Conservation (phyloP, 306 rosid species). For the Hylodesmum podocarpum region DNA sequence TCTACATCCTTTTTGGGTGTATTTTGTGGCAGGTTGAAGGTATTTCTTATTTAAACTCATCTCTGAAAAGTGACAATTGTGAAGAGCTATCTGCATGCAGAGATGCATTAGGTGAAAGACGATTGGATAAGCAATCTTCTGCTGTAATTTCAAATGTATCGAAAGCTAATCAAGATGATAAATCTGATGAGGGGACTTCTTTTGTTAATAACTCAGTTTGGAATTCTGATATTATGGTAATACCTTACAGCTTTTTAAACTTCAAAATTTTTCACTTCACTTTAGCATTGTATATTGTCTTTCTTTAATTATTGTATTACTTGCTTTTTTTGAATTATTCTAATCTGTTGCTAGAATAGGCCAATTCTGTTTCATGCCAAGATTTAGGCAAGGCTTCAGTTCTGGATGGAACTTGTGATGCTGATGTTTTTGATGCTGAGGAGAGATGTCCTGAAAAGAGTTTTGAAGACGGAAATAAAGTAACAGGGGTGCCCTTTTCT, state of each 20-base stretch:
- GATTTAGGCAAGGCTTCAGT: constrained; percentile 32
- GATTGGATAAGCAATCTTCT: constrained; percentile 32
- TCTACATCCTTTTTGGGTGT: constrained; percentile 26
- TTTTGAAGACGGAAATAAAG: constrained; percentile 28
- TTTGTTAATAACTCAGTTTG: constrained; percentile 30
- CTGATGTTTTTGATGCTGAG: constrained; percentile 33
- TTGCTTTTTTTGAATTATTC: constrained; percentile 7
- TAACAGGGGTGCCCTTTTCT: constrained; percentile 36
- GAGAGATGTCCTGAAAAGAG: constrained; percentile 32
- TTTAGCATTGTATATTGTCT: neutral
- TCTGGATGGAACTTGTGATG: constrained; percentile 41
- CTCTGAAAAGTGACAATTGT: constrained; percentile 30
- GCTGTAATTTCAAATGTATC: constrained; percentile 34
- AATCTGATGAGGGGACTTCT: constrained; percentile 32
- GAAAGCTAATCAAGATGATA: constrained; percentile 37
- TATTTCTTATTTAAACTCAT: constrained; percentile 61
- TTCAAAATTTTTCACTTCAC: constrained; percentile 7
- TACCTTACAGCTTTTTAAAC: neutral
- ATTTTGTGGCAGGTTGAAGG: constrained; percentile 70
- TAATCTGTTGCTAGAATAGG: constrained; percentile 50
- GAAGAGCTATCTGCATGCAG: constrained; percentile 35
- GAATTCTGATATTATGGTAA: constrained; percentile 41
- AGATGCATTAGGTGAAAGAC: constrained; percentile 25
- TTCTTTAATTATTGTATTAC: neutral
- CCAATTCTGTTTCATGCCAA: constrained; percentile 32